These are phyloP conservation scores for Jacaranda copaia DNA, from an alignment of 257 asterid species.

Conservation along the genomic window DNA sequence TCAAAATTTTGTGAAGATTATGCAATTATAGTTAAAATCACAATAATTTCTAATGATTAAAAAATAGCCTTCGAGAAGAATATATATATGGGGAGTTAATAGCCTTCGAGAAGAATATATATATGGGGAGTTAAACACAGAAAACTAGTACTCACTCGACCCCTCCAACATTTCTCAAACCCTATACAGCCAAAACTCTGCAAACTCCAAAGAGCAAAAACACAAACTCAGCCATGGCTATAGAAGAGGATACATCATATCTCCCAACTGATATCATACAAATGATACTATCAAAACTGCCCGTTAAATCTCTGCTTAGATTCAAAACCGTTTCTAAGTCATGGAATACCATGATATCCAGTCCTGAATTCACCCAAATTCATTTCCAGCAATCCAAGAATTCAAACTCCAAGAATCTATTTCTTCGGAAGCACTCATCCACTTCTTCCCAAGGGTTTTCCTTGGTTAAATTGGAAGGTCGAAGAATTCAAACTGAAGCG, in stretches of 20 bases:
- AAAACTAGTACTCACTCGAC: too few relatives aligned
- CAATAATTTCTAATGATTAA: too few relatives aligned
- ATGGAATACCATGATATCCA: conserved; percentile 21
- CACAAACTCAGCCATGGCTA: neutral
- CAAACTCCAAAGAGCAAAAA: too few relatives aligned
- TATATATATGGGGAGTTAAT: too few relatives aligned
- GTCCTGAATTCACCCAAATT: neutral
- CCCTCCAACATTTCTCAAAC: too few relatives aligned
- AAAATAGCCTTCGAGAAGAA: too few relatives aligned
- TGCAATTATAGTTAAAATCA: too few relatives aligned
- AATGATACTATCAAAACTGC: conserved; percentile 5
- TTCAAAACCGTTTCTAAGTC: conserved; percentile 23
- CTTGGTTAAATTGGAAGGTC: neutral
- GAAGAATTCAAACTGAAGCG: neutral
- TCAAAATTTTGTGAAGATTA: too few relatives aligned
- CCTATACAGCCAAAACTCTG: too few relatives aligned
- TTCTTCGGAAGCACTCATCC: neutral
- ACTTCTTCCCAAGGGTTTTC: neutral
- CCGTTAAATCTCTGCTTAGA: neutral
- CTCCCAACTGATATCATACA: conserved; percentile 4
- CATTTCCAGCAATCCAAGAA: neutral
- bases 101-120: too few relatives aligned
- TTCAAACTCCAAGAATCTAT: neutral
- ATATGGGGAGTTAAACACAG: too few relatives aligned
- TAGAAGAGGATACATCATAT: neutral